Conservation (phyloP, 768 basidiomycete genomes). For the Podaxis sp. region DNA sequence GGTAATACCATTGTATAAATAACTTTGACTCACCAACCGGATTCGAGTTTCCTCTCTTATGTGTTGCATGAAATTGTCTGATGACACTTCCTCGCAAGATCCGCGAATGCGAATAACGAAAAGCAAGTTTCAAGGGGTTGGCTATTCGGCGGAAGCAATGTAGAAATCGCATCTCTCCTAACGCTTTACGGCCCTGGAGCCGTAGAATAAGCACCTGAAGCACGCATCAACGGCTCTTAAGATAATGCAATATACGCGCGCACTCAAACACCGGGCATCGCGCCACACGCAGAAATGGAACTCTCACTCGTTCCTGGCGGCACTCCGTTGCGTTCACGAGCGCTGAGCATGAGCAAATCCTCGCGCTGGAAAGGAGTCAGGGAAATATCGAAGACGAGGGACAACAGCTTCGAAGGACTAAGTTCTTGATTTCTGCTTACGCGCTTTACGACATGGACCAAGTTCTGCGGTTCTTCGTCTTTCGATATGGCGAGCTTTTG, state of each 20-base stretch:
- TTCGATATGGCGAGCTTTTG: background rate
- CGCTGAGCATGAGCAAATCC: background rate
- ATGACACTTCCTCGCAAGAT: slow-evolving; percentile 1
- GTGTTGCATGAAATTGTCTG: background rate
- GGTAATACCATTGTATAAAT: background rate
- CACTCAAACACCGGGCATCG: background rate
- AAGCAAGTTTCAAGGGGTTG: background rate
- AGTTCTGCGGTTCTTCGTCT: background rate
- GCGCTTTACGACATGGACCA: background rate
- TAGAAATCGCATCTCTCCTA: background rate
- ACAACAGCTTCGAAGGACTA: background rate
- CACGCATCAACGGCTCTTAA: background rate
- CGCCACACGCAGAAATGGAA: background rate
- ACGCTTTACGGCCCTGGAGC: background rate
- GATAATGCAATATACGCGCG: too few relatives aligned
- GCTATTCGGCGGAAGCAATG: background rate
- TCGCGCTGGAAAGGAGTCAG: background rate
- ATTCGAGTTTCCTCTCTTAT: background rate
- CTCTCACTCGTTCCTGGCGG: background rate
- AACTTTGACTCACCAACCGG: background rate
- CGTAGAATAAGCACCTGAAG: background rate
- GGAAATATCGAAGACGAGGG: slow-evolving; percentile 1
- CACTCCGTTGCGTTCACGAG: background rate
- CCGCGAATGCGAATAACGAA: background rate
- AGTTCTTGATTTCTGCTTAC: background rate